phyloP scores from a whole-genome alignment of 176 grass and related monocot genomes.

The Avena atlantica region DNA sequence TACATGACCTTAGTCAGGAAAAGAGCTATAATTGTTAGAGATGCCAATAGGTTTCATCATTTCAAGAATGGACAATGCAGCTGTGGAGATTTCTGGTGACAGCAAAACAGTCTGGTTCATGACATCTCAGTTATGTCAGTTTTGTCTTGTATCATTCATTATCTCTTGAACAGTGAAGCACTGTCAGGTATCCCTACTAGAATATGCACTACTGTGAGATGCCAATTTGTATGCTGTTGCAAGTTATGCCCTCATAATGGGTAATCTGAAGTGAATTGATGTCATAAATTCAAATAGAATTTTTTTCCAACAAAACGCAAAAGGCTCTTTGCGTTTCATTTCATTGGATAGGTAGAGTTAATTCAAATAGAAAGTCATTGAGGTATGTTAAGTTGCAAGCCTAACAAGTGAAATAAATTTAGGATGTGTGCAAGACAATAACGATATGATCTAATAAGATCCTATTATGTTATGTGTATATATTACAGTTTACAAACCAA shows the following conservation, averaged over 20 bases:
- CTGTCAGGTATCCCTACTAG: not conserved
- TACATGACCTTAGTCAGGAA: constrained; percentile 65
- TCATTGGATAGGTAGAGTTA: not conserved
- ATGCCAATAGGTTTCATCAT: constrained; percentile 87
- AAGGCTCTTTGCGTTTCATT: too few species aligned
- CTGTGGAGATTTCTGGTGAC: constrained; percentile 87
- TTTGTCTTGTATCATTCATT: not conserved
- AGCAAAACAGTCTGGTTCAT: not conserved
- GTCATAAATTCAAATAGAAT: not conserved
- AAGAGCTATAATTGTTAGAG: constrained; percentile 60
- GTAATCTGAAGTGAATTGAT: not conserved
- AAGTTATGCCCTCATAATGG: constrained; percentile 5
- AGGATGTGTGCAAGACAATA: not conserved
- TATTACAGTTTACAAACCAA: not conserved
- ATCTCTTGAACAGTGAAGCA: constrained; percentile 3
- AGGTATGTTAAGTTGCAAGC: not conserved
- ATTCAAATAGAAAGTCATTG: not conserved
- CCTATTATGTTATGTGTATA: not conserved
- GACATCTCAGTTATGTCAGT: not conserved
- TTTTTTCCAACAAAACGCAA: too few species aligned
- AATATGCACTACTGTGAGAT: not conserved
- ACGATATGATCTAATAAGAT: not conserved
- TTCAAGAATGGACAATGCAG: constrained; percentile 78
- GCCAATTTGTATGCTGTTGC: not conserved
- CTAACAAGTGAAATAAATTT: not conserved